Conservation (phyloP, 805 yeast genomes). For the Saturnispora serradocipensis region DNA sequence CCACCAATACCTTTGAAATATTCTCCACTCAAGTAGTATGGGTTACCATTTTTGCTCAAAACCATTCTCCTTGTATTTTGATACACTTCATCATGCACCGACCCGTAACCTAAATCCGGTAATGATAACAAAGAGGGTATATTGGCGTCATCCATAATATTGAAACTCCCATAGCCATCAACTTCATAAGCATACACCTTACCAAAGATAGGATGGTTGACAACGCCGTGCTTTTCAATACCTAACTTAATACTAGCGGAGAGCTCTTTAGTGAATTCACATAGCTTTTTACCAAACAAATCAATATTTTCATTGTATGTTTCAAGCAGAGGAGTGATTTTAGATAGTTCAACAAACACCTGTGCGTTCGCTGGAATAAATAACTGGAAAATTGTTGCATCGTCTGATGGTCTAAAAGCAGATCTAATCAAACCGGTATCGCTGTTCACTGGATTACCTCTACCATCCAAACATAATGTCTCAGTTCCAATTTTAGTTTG, state of each 20-base stretch:
- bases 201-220: slow-evolving; percentile 63
- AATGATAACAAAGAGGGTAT: slow-evolving; percentile 73
- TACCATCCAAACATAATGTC: slow-evolving; percentile 68
- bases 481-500: slow-evolving; percentile 71
- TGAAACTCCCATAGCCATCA: slow-evolving; percentile 72
- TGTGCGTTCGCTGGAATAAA: slow-evolving; percentile 85
- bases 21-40: slow-evolving; percentile 59
- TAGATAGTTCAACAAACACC: slow-evolving; percentile 52
- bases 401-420: slow-evolving; percentile 85
- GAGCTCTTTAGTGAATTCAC: slow-evolving; percentile 26
- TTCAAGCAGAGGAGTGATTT: slow-evolving; percentile 23
- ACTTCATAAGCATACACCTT: slow-evolving; percentile 80
- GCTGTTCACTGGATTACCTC: slow-evolving; percentile 73
- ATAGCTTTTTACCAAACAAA: slow-evolving; percentile 10
- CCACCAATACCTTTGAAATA: slow-evolving; percentile 78
- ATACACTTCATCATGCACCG: slow-evolving; percentile 46
- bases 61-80: slow-evolving; percentile 76
- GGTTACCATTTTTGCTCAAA: slow-evolving; percentile 60
- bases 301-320: slow-evolving; percentile 1
- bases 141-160: slow-evolving; percentile 86
- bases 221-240: slow-evolving; percentile 52
- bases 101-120: slow-evolving; percentile 67
- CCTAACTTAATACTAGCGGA: slow-evolving; percentile 42
- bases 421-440: slow-evolving; percentile 68
- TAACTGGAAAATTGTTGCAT: slow-evolving; percentile 69